phyloP scores from a whole-genome alignment of 2,329 filamentous ascomycete genomes.

The Alternaria burnsii region DNA sequence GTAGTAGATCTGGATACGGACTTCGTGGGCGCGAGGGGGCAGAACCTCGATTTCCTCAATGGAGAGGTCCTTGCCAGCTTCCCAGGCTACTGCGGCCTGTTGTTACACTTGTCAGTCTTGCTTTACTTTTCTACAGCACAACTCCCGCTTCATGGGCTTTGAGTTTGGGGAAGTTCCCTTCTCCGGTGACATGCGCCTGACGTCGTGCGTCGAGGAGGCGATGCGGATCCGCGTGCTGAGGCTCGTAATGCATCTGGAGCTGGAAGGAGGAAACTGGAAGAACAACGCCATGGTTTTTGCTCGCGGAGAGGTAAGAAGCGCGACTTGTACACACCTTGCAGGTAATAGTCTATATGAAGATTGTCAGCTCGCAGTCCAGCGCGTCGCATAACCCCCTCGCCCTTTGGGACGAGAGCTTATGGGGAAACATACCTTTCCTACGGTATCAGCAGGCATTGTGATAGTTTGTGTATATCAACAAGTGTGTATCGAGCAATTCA shows the following conservation, averaged over 20 bases:
- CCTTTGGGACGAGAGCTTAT: background rate
- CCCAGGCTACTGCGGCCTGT: slow-evolving; percentile 94
- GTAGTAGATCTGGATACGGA: slow-evolving; percentile 96
- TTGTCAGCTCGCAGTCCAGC: slow-evolving; percentile 15
- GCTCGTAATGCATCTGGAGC: slow-evolving; percentile 8
- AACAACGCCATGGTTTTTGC: background rate
- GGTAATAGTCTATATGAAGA: slow-evolving; percentile 75
- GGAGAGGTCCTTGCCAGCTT: slow-evolving; percentile 86
- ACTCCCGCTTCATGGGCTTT: background rate
- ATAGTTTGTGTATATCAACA: slow-evolving; percentile 18
- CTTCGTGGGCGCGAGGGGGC: slow-evolving; percentile 89
- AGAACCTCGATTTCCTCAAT: slow-evolving; percentile 93
- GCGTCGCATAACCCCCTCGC: background rate
- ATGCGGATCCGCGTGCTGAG: slow-evolving; percentile 45
- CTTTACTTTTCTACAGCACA: background rate
- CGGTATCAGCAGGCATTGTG: slow-evolving; percentile 63
- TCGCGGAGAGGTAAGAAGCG: slow-evolving; percentile 42
- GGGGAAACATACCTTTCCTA: slow-evolving; percentile 56
- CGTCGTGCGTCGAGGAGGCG: slow-evolving; percentile 5
- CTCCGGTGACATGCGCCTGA: slow-evolving; percentile 16
- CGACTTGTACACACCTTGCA: slow-evolving; percentile 83
- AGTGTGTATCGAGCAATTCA: slow-evolving; percentile 19
- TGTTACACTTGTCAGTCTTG: slow-evolving; percentile 33
- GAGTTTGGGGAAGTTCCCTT: background rate
- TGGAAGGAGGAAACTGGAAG: background rate